Base-by-base conservation (phyloP, 768 basidiomycete species). In the Tricholomella constricta region DNA sequence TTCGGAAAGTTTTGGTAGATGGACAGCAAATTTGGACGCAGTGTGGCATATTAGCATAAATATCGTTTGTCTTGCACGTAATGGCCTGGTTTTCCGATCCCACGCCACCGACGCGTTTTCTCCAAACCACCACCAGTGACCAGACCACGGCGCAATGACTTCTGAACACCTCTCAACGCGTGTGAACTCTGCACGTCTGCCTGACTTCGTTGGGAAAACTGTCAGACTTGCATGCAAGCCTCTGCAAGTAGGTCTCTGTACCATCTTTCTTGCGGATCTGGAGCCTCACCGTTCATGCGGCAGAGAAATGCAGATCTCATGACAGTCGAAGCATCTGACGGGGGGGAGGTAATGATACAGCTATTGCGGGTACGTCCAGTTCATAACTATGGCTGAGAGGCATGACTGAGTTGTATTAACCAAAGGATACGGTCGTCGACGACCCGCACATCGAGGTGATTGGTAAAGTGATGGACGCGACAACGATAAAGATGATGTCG, bases 361-460 rank as follows among this genome's bases (percentile, higher is more conserved):
- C 60, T 81, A n/a, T 55, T 58, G 3, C 56, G 65, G 51, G 85
- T 84, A 43, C 61, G 71, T 50, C 25, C 5, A n/a, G 7, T 54
- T 34, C 31, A 27, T 20, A n/a, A 52, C 43, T 32, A 59, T 47
- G 14, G 38, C 12, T 38, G 41, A 31, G 44, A 36, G 9, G 8
- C 41, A 19, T 12, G 17, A 15, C 48, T 38, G 17, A 42, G 2
- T 32, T 35, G 17, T 42, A 15, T 36, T 45, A 45, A 26, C 25
- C 51, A 37, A 26, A 82, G 78, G 76, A 73, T 52, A 64, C 74
- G 22, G 67, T 74, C 41, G 69, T 85, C 46, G 68, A 69, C 2
- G 83, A 82, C 46, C 70, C 79, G 2, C 89, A 71, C 56, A 71
- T 87, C 41, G 90, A 92, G 65, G 71, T 91, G 47, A 77, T 91